Evolutionary conservation across 2,329 filamentous ascomycete species (phyloP), one percentile per base, ranked within the genome.

Genomic region (Colletotrichum sp.): DNA sequence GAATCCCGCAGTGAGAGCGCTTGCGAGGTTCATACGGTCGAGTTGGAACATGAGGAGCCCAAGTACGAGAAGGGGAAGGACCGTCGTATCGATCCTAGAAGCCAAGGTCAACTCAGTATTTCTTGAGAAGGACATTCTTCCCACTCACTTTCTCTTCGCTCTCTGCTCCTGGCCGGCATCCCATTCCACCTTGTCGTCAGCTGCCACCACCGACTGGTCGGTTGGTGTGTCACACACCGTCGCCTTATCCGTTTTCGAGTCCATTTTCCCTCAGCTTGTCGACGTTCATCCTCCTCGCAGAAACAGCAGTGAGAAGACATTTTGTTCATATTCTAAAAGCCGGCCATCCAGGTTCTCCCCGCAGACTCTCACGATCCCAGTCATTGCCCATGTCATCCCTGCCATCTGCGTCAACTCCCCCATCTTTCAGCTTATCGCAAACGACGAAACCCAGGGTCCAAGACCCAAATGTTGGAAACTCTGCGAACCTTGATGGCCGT

Each of bases 1-100:
- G 59, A 89, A 87, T 1, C 85, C 86, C 6, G 83, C 86, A 0
- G 87, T 89, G 1, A 89, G 78, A 9, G 87, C 87, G 74, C 86
- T 88, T 18, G 85, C 86, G 9, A 89, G 81, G 70, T 89, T 89
- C 82, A 87, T 89, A 31, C 88, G 85, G 73, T 90, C 88, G 0
- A 89, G 79, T 76, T 89, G 87, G 73, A 89, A 88, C 55, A 86
- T 86, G 1, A 89, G 81, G 3, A 90, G 80, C 1, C 87, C 87
- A 1, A 89, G 80, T 51, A 87, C 84, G 2, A 90, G 82, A 0
- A 89, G 80, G 0, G 86, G 84, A 1, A 90, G 81, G 4, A 90
- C 86, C 0, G 84, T 84, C 9, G 79, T 78, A 72, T 90, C 87
- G 55, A 86, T 81, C 76, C 86, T 89, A 43, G 27, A 5, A 12